These are phyloP conservation scores for Helenozyma rhizophorensis DNA, from an alignment of 805 yeast species.

Conservation along the genomic window DNA sequence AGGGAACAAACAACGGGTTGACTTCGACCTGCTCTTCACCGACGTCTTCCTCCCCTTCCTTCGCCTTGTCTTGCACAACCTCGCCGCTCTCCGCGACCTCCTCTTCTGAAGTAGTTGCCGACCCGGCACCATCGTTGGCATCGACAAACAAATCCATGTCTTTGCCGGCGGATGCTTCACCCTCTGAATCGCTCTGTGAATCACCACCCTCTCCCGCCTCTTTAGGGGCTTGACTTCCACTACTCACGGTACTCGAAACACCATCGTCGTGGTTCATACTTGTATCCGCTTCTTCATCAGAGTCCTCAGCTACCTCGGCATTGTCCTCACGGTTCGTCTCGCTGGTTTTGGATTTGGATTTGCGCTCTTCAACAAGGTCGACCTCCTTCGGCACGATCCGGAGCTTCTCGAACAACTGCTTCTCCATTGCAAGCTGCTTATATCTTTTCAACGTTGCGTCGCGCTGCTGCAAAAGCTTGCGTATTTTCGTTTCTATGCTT, in stretches of 20 bases:
- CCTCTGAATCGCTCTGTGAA: too few relatives aligned
- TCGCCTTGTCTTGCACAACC: conserved; percentile 2
- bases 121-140: conserved; percentile 1
- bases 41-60: conserved; percentile 1
- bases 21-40: conserved; percentile 6
- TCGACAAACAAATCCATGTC: too few relatives aligned
- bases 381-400: background rate
- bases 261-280: background rate
- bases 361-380: too few relatives aligned
- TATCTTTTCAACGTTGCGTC: conserved; percentile 18
- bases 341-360: too few relatives aligned
- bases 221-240: too few relatives aligned
- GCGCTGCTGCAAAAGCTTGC: conserved; percentile 21
- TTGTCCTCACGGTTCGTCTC: too few relatives aligned
- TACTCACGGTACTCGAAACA: too few relatives aligned
- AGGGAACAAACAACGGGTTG: conserved; percentile 11
- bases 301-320: background rate
- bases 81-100: conserved; percentile 2
- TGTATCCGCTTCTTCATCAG: conserved; percentile 3
- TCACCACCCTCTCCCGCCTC: too few relatives aligned
- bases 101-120: background rate
- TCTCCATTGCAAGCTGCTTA: conserved; percentile 18
- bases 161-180: too few relatives aligned
- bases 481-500: conserved; percentile 40
- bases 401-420: conserved; percentile 5